Conservation (phyloP, 2,329 filamentous ascomycete genomes). For the Xylaria sp. region DNA sequence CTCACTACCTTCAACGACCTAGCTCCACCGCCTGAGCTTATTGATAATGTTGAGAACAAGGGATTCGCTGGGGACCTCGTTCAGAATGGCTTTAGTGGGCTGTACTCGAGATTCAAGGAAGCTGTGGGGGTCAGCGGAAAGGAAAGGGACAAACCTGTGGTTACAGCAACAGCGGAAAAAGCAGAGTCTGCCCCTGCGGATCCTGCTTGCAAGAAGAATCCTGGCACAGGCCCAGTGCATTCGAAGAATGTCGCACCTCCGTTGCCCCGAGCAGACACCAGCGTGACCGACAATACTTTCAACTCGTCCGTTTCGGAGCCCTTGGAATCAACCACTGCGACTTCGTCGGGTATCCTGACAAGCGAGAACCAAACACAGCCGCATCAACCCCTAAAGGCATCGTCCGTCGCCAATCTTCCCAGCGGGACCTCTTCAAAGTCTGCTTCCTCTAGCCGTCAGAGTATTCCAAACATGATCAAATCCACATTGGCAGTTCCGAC, state of each 20-base stretch:
- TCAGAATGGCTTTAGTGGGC: constrained; percentile 86
- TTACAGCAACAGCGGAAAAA: constrained; percentile 33
- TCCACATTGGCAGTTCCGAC: constrained; percentile 59
- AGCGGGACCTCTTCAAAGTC: constrained; percentile 54
- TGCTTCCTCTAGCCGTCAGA: constrained; percentile 50
- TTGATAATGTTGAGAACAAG: constrained; percentile 72
- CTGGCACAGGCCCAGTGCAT: constrained; percentile 54
- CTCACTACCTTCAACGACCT: constrained; percentile 97
- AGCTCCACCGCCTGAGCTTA: constrained; percentile 72
- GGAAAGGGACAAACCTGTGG: constrained; percentile 48
- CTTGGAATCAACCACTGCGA: constrained; percentile 50
- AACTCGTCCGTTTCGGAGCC: constrained; percentile 51
- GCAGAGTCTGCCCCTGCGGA: constrained; percentile 58
- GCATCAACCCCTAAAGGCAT: constrained; percentile 59
- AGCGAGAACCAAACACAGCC: constrained; percentile 57
- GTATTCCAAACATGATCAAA: constrained; percentile 51
- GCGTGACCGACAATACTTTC: constrained; percentile 50
- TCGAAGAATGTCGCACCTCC: constrained; percentile 57
- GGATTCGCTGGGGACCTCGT: constrained; percentile 77
- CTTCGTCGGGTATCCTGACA: constrained; percentile 52
- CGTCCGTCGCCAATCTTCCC: constrained; percentile 60
- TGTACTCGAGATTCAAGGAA: constrained; percentile 87
- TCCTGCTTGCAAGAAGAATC: constrained; percentile 56
- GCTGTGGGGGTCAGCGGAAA: constrained; percentile 77
- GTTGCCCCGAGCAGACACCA: constrained; percentile 56